These are phyloP conservation scores for Fusarium chlamydosporum DNA, from an alignment of 2,329 filamentous ascomycete genomes.

Conservation along the genomic window DNA sequence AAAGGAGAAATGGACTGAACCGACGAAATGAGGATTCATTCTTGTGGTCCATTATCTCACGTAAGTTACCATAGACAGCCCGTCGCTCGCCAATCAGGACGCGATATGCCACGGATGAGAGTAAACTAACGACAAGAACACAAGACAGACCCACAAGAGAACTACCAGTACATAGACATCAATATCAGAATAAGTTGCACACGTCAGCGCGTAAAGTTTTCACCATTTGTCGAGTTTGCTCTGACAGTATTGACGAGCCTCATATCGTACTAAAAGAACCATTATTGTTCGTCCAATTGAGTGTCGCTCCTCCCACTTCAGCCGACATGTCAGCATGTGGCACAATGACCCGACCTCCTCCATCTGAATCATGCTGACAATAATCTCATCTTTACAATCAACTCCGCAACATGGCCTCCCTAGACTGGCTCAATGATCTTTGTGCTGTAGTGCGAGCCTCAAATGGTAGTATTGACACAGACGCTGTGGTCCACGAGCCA, in stretches of 20 bases:
- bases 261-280: background rate
- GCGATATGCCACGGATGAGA: too few relatives aligned
- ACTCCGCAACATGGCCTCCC: background rate
- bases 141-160: too few relatives aligned
- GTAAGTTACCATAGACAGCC: background rate
- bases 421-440: background rate
- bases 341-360: background rate
- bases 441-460: background rate
- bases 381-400: accelerated
- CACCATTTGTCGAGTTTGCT: too few relatives aligned
- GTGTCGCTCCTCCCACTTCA: background rate
- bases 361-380: background rate
- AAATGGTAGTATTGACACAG: accelerated
- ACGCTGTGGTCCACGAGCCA: accelerated
- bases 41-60: background rate
- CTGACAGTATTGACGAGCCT: too few relatives aligned
- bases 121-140: too few relatives aligned
- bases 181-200: too few relatives aligned
- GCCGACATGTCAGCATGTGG: conserved; percentile 5
- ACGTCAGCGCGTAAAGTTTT: too few relatives aligned
- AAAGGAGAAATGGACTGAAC: background rate
- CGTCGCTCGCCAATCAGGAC: too few relatives aligned
- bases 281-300: background rate
- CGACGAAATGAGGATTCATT: background rate
- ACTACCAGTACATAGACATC: too few relatives aligned